A percentile compares a stretch with the other conserved stretches of the same genome.
phyloP scores from a whole-genome alignment of 352 stramenopile species.

The Globisporangium echinulatum region DNA sequence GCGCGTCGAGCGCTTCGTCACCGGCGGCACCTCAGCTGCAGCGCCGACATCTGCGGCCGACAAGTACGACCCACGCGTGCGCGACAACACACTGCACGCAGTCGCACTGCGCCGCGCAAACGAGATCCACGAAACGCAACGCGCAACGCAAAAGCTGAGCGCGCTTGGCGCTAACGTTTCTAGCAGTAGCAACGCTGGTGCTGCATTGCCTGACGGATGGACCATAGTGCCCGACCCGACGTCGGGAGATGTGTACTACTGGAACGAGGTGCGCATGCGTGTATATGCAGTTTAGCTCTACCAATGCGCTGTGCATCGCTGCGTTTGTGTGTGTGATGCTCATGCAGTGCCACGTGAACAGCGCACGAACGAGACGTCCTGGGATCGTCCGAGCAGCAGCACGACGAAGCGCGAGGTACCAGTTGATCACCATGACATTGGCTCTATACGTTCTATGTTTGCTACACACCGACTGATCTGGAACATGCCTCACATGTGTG shows the following conservation, averaged over 20 bases:
- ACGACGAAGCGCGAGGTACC: background rate
- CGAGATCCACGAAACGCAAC: constrained; percentile 30
- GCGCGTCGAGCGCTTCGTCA: constrained; percentile 33
- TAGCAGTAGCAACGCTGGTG: background rate
- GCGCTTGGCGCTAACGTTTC: constrained; percentile 2
- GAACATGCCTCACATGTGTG: too few species aligned
- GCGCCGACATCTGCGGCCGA: constrained; percentile 15
- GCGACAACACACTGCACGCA: constrained; percentile 77
- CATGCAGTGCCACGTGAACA: constrained; percentile 17
- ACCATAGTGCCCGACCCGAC: constrained; percentile 37
- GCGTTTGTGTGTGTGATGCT: background rate
- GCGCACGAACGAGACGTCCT: constrained; percentile 70
- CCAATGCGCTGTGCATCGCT: background rate
- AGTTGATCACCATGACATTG: too few species aligned
- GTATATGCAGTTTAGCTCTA: background rate
- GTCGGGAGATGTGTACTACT: constrained; percentile 67
- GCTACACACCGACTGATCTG: too few species aligned
- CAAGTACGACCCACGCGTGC: constrained; percentile 33
- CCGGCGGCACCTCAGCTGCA: background rate
- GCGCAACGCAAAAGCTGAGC: constrained; percentile 8
- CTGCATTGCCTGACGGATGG: constrained; percentile 37
- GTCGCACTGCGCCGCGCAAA: constrained; percentile 37
- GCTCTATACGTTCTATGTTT: too few species aligned
- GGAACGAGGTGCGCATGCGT: constrained; percentile 50
- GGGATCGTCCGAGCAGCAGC: constrained; percentile 35